These are phyloP conservation scores for Tuber indicum DNA, from an alignment of 495 filamentous ascomycete genomes.

Conservation along the genomic window DNA sequence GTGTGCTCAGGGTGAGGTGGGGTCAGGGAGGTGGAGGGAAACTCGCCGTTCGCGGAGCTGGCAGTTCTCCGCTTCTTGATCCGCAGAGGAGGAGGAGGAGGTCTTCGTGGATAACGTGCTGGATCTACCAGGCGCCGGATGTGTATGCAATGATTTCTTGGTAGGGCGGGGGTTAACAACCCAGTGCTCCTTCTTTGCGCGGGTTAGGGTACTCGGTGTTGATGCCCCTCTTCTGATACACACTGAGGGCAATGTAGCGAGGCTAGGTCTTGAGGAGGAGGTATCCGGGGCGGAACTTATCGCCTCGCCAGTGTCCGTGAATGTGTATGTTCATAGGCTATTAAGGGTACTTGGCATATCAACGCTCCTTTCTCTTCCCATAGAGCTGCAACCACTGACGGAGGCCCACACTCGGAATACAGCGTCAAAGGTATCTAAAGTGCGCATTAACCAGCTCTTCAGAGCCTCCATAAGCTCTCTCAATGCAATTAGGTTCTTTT, in stretches of 20 bases:
- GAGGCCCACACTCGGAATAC: slow-evolving; percentile 78
- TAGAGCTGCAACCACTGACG: slow-evolving; percentile 42
- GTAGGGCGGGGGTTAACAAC: slow-evolving; percentile 71
- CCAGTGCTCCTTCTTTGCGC: slow-evolving; percentile 65
- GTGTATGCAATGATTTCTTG: slow-evolving; percentile 8
- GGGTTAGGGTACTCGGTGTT: slow-evolving; percentile 47
- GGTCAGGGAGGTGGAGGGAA: slow-evolving; percentile 13
- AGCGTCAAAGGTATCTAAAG: slow-evolving; percentile 70
- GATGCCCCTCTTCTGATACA: slow-evolving; percentile 37
- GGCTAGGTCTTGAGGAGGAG: slow-evolving; percentile 46
- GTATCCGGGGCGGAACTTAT: slow-evolving; percentile 48
- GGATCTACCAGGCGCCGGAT: slow-evolving; percentile 16
- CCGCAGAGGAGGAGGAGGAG: slow-evolving; percentile 1
- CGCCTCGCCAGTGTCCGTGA: slow-evolving; percentile 49
- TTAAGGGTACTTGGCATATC: slow-evolving; percentile 43
- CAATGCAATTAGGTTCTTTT: slow-evolving; percentile 41
- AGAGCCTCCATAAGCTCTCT: slow-evolving; percentile 73
- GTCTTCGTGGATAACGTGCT: slow-evolving; percentile 21
- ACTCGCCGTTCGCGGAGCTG: background rate
- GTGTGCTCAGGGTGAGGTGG: slow-evolving; percentile 9
- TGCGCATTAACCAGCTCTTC: slow-evolving; percentile 78
- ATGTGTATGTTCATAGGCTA: slow-evolving; percentile 48
- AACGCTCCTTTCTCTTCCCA: slow-evolving; percentile 56
- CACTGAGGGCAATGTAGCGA: slow-evolving; percentile 47
- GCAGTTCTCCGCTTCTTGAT: background rate